Conservation (phyloP, 208 protist genomes). For the Strigomonas galati region DNA sequence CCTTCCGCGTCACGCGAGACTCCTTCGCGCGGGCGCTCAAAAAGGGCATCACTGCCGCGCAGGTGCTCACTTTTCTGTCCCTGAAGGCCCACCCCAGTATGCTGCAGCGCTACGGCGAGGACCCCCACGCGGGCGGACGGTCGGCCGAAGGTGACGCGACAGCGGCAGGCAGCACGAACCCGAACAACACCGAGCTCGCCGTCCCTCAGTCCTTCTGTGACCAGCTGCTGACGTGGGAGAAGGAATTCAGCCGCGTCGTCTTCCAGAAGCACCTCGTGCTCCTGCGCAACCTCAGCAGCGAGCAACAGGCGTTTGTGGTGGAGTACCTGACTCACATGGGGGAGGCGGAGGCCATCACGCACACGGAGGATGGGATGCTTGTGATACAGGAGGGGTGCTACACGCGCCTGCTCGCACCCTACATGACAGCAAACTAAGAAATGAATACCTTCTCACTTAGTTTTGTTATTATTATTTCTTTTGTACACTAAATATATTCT, state of each 20-base stretch:
- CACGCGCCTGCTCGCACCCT: conserved; percentile 45
- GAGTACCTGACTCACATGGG: conserved; percentile 43
- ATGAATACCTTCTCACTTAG: background rate
- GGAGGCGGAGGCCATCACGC: conserved; percentile 56
- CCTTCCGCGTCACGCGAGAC: conserved; percentile 79
- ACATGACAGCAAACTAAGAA: conserved; percentile 11
- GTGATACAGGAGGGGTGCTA: conserved; percentile 70
- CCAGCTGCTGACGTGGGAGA: conserved; percentile 87
- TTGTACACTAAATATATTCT: background rate
- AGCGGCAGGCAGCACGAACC: background rate
- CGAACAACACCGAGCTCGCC: conserved; percentile 20
- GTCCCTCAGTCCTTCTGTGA: conserved; percentile 88
- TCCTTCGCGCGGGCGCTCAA: conserved; percentile 71
- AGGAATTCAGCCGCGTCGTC: conserved; percentile 74
- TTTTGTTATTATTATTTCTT: conserved; percentile 7
- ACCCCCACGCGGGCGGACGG: conserved; percentile 2
- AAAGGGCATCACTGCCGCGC: conserved; percentile 66
- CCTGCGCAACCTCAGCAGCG: conserved; percentile 54
- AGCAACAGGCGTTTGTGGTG: conserved; percentile 48
- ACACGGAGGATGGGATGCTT: conserved; percentile 51
- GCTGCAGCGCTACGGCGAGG: conserved; percentile 37
- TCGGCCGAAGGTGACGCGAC: conserved; percentile 3
- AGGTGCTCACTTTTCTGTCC: conserved; percentile 82
- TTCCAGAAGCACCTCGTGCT: conserved; percentile 70
- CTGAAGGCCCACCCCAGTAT: conserved; percentile 87